Evolutionary conservation across 768 basidiomycete species (phyloP).

Genomic region (Chiua virens): DNA sequence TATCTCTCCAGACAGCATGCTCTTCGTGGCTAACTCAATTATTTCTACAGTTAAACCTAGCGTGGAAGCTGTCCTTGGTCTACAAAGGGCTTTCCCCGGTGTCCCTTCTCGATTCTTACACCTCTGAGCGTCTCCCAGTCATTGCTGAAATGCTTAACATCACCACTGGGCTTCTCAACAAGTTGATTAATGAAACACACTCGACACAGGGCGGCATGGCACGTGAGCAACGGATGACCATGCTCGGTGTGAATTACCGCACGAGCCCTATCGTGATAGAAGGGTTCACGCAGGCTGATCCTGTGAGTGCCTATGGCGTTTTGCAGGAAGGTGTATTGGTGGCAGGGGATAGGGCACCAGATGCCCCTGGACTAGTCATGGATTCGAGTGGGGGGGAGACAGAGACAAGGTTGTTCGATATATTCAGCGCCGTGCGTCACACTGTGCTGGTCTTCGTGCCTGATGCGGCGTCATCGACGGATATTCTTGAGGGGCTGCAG

Average conservation of each 20-base stretch:
- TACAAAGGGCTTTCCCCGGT: constrained; percentile 35
- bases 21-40: not conserved
- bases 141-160: constrained; percentile 45
- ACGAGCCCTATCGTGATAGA: constrained; percentile 34
- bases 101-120: constrained; percentile 41
- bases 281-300: no score
- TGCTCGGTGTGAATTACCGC: constrained; percentile 34
- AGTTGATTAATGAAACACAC: no score
- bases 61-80: constrained; percentile 47
- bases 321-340: no score
- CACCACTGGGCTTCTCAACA: constrained; percentile 30
- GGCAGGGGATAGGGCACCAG: no score
- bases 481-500: constrained; percentile 7
- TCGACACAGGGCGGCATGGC: not conserved
- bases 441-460: constrained; percentile 30
- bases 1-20: constrained; percentile 1
- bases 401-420: constrained; percentile 15
- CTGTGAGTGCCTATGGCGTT: no score
- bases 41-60: constrained; percentile 33
- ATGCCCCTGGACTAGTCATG: no score
- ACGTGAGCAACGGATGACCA: constrained; percentile 1
- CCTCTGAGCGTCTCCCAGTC: constrained; percentile 45
- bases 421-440: constrained; percentile 10
- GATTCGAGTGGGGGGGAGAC: no score
- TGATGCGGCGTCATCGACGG: not conserved